Conservation (phyloP, 1,284 basidiomycete species). For the Tranzscheliella williamsii region DNA sequence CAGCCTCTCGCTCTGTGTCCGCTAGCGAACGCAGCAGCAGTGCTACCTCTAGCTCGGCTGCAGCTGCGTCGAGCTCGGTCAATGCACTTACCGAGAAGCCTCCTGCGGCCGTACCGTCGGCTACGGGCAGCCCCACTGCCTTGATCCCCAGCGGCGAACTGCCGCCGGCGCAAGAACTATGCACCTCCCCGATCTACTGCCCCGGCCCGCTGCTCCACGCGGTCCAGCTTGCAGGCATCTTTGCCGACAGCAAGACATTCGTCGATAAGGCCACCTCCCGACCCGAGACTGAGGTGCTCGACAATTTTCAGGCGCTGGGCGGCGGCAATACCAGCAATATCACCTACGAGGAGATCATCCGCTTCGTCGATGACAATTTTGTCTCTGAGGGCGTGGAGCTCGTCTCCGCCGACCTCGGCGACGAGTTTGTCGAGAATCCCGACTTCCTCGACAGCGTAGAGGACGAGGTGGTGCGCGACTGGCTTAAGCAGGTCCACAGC, state of each 20-base stretch:
- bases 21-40: conserved; percentile 4
- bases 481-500: conserved; percentile 75
- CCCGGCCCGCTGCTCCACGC: conserved; percentile 63
- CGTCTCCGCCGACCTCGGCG: conserved; percentile 66
- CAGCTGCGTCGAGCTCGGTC: conserved; percentile 11
- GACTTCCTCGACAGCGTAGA: conserved; percentile 74
- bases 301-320: conserved; percentile 70
- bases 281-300: conserved; percentile 69
- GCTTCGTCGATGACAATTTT: conserved; percentile 78
- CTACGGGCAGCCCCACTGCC: conserved; percentile 10
- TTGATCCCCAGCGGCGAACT: conserved; percentile 23
- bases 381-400: conserved; percentile 82
- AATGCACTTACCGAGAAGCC: conserved; percentile 28
- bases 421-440: conserved; percentile 70
- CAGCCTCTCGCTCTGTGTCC: background rate
- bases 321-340: conserved; percentile 65
- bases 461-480: conserved; percentile 73
- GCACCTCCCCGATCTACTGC: conserved; percentile 52
- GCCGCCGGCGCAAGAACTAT: conserved; percentile 35
- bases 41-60: conserved; percentile 1
- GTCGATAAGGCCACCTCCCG: conserved; percentile 68
- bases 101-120: conserved; percentile 30
- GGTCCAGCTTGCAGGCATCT: conserved; percentile 77
- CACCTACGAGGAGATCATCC: conserved; percentile 64
- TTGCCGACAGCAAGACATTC: conserved; percentile 82